Evolutionary conservation across 441 rosid species (phyloP).

Genomic region (Biscutella laevigata): DNA sequence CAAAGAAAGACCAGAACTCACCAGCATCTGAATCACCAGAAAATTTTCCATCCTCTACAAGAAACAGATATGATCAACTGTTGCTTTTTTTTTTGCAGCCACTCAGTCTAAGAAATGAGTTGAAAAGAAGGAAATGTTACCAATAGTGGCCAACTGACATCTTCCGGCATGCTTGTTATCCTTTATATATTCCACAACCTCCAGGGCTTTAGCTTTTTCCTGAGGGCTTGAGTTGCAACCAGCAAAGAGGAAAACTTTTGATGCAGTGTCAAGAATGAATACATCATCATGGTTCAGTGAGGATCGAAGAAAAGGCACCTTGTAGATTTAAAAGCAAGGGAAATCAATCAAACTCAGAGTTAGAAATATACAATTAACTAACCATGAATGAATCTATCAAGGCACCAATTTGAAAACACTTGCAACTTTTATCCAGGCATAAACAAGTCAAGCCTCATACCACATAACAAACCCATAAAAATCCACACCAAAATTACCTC

Average conservation of each 20-base stretch:
- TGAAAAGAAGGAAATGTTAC: conserved; percentile 24
- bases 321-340: not conserved
- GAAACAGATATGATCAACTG: not conserved
- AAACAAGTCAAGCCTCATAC: not conserved
- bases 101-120: not conserved
- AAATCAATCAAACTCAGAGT: not conserved
- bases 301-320: conserved; percentile 80
- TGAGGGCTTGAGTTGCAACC: conserved; percentile 78
- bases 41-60: conserved; percentile 81
- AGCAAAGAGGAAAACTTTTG: conserved; percentile 74
- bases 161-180: conserved; percentile 67
- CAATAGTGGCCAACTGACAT: conserved; percentile 74
- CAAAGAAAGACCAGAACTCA: conserved; percentile 90
- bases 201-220: conserved; percentile 86
- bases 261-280: conserved; percentile 71
- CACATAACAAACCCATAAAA: not conserved
- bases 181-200: conserved; percentile 75
- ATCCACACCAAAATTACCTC: conserved; percentile 34
- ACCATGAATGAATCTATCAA: not conserved
- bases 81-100: not conserved
- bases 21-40: conserved; percentile 81
- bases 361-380: not conserved
- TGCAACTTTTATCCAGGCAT: conserved; percentile 1
- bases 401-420: too few species aligned
- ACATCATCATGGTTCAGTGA: conserved; percentile 77